phyloP scores from a whole-genome alignment of 164 flowering plant genomes.

The Kalanchoe fedtschenkoi region DNA sequence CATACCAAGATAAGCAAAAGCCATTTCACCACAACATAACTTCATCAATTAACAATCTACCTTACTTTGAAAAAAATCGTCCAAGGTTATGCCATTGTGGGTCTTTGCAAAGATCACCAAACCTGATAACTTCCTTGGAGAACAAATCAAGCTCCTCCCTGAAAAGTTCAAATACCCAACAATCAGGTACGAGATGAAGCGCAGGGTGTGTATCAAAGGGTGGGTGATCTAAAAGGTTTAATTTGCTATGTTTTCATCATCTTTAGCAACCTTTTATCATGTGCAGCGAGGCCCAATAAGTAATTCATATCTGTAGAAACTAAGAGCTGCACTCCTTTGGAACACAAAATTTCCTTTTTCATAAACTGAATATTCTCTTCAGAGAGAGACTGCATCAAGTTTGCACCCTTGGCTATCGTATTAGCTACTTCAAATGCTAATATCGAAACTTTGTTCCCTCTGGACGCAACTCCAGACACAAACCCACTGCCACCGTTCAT shows the following conservation, averaged over 20 bases:
- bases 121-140: conserved; percentile 77
- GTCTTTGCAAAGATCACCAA: conserved; percentile 89
- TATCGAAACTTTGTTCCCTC: conserved; percentile 39
- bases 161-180: conserved; percentile 5
- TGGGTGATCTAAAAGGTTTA: not conserved
- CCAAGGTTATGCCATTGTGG: conserved; percentile 90
- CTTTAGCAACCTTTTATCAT: conserved; percentile 47
- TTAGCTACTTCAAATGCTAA: conserved; percentile 72
- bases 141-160: conserved; percentile 84
- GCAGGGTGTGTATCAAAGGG: not conserved
- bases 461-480: conserved; percentile 28
- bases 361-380: conserved; percentile 41
- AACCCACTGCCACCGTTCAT: conserved; percentile 38
- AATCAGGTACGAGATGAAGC: not conserved
- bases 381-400: conserved; percentile 43
- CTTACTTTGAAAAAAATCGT: conserved; percentile 82
- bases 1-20: not conserved
- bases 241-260: not conserved
- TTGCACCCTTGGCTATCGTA: conserved; percentile 50
- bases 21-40: not conserved
- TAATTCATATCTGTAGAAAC: conserved; percentile 46
- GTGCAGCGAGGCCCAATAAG: conserved; percentile 46
- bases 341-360: conserved; percentile 38
- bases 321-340: conserved; percentile 41
- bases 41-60: not conserved